A percentile compares a stretch with the other conserved stretches of the same genome.
Conservation (phyloP, 2,329 filamentous ascomycete species). For the Colletotrichum orchidophilum region DNA sequence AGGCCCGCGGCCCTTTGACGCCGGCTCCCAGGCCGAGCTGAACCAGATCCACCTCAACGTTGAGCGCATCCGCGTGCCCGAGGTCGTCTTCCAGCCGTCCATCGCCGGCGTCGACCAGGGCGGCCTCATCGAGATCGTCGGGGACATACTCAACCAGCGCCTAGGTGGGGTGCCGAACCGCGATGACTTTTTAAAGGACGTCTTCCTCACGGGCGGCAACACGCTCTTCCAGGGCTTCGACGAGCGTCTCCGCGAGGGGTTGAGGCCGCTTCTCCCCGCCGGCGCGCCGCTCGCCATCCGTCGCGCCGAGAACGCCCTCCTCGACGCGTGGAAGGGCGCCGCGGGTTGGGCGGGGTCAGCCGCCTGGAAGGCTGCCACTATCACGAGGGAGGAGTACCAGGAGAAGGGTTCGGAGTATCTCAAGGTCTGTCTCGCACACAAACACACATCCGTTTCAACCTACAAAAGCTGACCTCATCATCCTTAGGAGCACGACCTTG, state of each 20-base stretch:
- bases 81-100: constrained; percentile 90
- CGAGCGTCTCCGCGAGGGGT: constrained; percentile 77
- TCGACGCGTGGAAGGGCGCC: constrained; percentile 95
- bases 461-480: not conserved
- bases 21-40: constrained; percentile 79
- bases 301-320: constrained; percentile 76
- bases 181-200: constrained; percentile 79
- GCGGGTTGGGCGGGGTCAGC: constrained; percentile 80
- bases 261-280: constrained; percentile 77
- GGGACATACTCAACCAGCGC: constrained; percentile 88
- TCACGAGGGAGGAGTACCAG: constrained; percentile 83
- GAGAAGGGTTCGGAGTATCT: constrained; percentile 96
- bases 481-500: constrained; percentile 71
- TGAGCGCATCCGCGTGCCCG: constrained; percentile 91
- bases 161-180: constrained; percentile 68
- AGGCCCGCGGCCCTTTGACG: constrained; percentile 86
- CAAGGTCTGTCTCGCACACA: constrained; percentile 66
- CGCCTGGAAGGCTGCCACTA: constrained; percentile 69
- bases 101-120: constrained; percentile 95
- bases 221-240: constrained; percentile 89
- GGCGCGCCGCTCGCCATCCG: constrained; percentile 75
- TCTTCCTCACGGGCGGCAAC: constrained; percentile 96
- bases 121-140: constrained; percentile 89
- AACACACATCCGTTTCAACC: not conserved
- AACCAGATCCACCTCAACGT: constrained; percentile 96